These are phyloP conservation scores for Annulohypoxylon stygium DNA, from an alignment of 495 filamentous ascomycete species.

Conservation along the genomic window DNA sequence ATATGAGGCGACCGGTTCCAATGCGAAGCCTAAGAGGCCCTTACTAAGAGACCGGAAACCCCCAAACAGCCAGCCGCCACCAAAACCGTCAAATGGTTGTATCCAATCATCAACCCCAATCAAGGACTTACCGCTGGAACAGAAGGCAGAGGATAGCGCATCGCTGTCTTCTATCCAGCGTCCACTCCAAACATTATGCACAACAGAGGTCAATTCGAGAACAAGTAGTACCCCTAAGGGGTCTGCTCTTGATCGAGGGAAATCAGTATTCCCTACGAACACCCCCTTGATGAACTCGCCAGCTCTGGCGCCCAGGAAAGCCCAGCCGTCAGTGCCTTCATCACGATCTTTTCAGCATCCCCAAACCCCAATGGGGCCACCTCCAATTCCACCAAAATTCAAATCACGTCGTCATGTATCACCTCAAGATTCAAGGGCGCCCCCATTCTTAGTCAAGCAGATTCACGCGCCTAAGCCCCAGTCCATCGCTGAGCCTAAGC, in stretches of 20 bases:
- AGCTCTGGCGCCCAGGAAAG: neutral
- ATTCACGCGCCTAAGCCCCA: slow-evolving; percentile 16
- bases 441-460: slow-evolving; percentile 38
- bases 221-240: slow-evolving; percentile 3
- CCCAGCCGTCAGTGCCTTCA: slow-evolving; percentile 5
- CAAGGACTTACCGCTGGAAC: slow-evolving; percentile 7
- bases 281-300: neutral
- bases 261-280: neutral
- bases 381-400: slow-evolving; percentile 42
- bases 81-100: neutral
- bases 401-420: slow-evolving; percentile 27
- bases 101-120: neutral
- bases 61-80: neutral
- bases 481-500: neutral
- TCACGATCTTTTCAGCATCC: slow-evolving; percentile 35
- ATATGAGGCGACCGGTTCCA: neutral
- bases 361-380: slow-evolving; percentile 42
- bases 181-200: slow-evolving; percentile 15
- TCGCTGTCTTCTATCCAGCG: slow-evolving; percentile 21
- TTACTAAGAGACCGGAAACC: neutral
- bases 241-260: slow-evolving; percentile 1
- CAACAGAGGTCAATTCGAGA: slow-evolving; percentile 16
- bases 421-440: slow-evolving; percentile 24
- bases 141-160: slow-evolving; percentile 33
- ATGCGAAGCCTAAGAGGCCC: neutral